Base-by-base conservation (phyloP, 2,329 filamentous ascomycete genomes). In the Coniella lustricola region DNA sequence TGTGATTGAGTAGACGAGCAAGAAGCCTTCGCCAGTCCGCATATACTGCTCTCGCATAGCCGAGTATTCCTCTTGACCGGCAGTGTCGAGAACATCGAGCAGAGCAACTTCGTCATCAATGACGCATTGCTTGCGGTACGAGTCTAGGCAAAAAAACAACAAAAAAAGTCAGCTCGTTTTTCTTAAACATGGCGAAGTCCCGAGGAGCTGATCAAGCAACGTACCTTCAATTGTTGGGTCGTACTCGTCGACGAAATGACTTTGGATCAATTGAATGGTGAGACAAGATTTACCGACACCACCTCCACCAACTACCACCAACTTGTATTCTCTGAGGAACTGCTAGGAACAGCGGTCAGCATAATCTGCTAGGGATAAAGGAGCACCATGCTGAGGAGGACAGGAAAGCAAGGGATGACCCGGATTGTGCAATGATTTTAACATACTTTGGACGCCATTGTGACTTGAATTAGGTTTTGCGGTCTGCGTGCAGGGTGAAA, bases 1-100 rank as follows among this genome's bases (percentile, higher is more conserved):
- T 49, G 88, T 96, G 74, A 98, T 98, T 59, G 90, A 95, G 77
- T 97, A 97, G 63, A 97, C 90, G 46, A 98, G 83, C 64, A 98
- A 74, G 72, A 98, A 98, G 46, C 93, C 93, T 72, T 98, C 93
- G 66, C 93, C 93, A 20, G 91, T 97, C 63, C 93, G 85, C 91
- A 98, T 98, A 79, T 97, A 98, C 73, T 97, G 93, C 75, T 98
- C 93, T 65, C 93, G 81, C 93, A 98, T 97, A 46, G 93, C 93
- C 49, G 90, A 95, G 76, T 97, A 98, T 74, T 98, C 93, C 72
- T 98, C 93, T 70, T 98, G 93, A 52, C 93, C 93, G 55, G 93
- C 93, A 47, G 93, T 98, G 70, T 98, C 93, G 67, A 97, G 84
- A 55, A 98, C 93, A 69, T 98, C 93, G 69, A 98, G 85, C 53